phyloP scores from a whole-genome alignment of 345 rosid species.

The Eucalyptus polyanthemos region DNA sequence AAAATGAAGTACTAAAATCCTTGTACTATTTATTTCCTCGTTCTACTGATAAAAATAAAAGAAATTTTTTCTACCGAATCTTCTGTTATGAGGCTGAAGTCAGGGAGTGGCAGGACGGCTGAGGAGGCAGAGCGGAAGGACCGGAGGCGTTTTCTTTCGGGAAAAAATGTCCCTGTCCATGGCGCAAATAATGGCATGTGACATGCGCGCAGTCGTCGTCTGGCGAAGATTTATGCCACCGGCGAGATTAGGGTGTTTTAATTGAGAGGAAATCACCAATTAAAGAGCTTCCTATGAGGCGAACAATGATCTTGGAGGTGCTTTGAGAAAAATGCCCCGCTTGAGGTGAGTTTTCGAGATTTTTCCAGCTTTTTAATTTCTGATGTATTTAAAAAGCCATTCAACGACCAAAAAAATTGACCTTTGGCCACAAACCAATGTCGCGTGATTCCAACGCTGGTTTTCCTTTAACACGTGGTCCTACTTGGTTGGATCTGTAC shows the following conservation, averaged over 20 bases:
- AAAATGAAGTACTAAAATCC: no score
- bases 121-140: not conserved
- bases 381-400: not conserved
- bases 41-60: not conserved
- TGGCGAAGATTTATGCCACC: not conserved
- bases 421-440: not conserved
- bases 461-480: not conserved
- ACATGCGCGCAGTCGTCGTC: not conserved
- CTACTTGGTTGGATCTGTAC: not conserved
- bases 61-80: not conserved
- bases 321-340: not conserved
- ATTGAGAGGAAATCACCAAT: not conserved
- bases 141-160: not conserved
- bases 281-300: not conserved
- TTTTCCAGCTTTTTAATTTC: not conserved
- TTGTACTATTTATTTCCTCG: not conserved
- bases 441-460: rapidly evolving
- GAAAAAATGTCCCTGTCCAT: not conserved
- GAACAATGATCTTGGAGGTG: not conserved
- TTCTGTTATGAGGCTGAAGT: not conserved
- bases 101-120: not conserved
- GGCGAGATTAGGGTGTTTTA: not conserved
- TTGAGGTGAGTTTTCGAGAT: not conserved
- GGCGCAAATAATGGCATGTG: not conserved
- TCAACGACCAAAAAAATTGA: no score